Percentiles rank a stretch among this genome's conserved stretches.
phyloP scores from a whole-genome alignment of 192 early-diverging fungal species.

The Backusella psychrophila region DNA sequence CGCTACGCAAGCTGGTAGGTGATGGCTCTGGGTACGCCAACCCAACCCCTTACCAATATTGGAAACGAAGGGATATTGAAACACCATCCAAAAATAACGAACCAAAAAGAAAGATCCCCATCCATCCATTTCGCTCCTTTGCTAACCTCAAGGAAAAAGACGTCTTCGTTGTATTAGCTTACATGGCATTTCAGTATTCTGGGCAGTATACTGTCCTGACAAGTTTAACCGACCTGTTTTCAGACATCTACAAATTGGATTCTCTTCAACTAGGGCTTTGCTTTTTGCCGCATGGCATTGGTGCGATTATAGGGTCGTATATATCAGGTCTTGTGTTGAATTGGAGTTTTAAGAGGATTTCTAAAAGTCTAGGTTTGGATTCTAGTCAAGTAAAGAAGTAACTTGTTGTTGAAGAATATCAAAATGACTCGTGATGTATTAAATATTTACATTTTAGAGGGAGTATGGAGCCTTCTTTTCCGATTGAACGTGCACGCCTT shows the following conservation, averaged over 20 bases:
- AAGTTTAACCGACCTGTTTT: not conserved
- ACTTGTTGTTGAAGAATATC: not conserved
- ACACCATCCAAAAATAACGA: not conserved
- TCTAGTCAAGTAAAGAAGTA: not conserved
- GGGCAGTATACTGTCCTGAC: not conserved
- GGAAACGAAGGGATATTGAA: not conserved
- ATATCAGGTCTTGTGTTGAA: not conserved
- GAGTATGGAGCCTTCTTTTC: not conserved
- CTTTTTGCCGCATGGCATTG: not conserved
- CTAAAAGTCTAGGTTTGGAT: not conserved
- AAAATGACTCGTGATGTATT: no score
- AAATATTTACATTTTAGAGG: not conserved
- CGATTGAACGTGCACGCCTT: slow-evolving; percentile 20
- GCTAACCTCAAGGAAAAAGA: slow-evolving; percentile 1
- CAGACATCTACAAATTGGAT: not conserved
- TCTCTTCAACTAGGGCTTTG: not conserved
- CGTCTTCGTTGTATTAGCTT: not conserved
- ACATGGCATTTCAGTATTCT: not conserved
- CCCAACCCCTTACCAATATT: slow-evolving; percentile 21
- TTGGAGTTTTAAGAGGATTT: not conserved
- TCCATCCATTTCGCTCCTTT: not conserved
- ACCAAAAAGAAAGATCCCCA: no score
- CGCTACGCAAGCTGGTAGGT: slow-evolving; percentile 17
- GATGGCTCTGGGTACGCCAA: slow-evolving; percentile 24
- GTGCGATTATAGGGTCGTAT: not conserved